Base-by-base conservation (phyloP, 768 basidiomycete genomes). In the Podaxis sp. region DNA sequence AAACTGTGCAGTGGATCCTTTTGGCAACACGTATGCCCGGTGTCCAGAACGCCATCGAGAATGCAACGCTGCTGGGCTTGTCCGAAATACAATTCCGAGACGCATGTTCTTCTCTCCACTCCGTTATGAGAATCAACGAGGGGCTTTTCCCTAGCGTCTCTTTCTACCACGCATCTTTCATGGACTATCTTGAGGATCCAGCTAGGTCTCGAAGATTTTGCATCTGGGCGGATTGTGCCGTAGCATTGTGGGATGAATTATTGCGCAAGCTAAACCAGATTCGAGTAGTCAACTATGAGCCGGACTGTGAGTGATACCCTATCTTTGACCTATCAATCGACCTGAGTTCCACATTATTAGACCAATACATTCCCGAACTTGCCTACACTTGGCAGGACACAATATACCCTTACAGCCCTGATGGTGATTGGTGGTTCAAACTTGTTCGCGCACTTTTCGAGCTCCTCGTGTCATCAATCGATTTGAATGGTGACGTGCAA, bases 111-210 rank as follows among this genome's bases (percentile, higher is more conserved):
- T 33, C 4, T 4, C 57, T 36, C 44, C 46, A 58, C 24, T 56
- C 56, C 10, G 56, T 56, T 28, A 38, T 56, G 24, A 26, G 12
- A 12, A 28, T 56, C 3, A 33, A 17, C 13, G 40, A 56, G 38
- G 22, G 24, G 28, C 3, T 24, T 4, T 22, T 11, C 6, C 20
- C 24, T 24, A 17, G 3, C n/a, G 10, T 56, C 13, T 20, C 24
- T 17, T 55, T 55, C 37, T 55, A 55, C 38, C 56, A 56, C 24
- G 56, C 56, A 17, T 56, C 56, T 10, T 56, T 41, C 24, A 26
- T 56, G 40, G 56, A 56, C 15, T 56, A 44, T 30, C 56, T 56
- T 5, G 13, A 24, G 15, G 56, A 44, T n/a, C 38, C 38, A 26
- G 20, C 17, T 3, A 38, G 56, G 24, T 56, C 56, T 6, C 15